A percentile compares a stretch with the other conserved stretches of the same genome.
Conservation (phyloP, 768 basidiomycete species). For the Mycena galericulata region DNA sequence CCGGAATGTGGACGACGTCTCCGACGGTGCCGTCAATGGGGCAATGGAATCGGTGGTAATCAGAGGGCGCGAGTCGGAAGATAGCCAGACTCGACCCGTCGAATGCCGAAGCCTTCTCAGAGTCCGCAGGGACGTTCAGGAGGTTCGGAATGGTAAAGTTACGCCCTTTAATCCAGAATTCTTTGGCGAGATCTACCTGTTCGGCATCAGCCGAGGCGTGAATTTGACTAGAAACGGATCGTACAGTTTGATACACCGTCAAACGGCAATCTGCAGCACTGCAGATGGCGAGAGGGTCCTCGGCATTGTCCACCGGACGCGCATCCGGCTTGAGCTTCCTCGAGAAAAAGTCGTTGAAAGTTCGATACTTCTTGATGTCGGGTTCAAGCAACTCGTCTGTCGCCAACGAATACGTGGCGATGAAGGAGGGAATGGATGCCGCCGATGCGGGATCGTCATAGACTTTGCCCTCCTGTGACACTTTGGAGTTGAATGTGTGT, state of each 20-base stretch:
- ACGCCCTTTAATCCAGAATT: constrained; percentile 83
- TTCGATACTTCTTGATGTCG: constrained; percentile 70
- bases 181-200: constrained; percentile 66
- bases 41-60: constrained; percentile 86
- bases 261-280: constrained; percentile 81
- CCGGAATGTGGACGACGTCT: constrained; percentile 58
- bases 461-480: constrained; percentile 62
- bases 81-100: constrained; percentile 67
- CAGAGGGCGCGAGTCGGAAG: constrained; percentile 82
- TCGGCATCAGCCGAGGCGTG: no score
- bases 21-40: constrained; percentile 70
- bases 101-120: constrained; percentile 57
- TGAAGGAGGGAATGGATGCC: constrained; percentile 66
- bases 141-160: constrained; percentile 76
- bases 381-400: constrained; percentile 71
- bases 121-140: constrained; percentile 57
- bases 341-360: constrained; percentile 86
- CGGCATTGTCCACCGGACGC: constrained; percentile 68
- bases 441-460: constrained; percentile 67
- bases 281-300: constrained; percentile 65
- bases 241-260: constrained; percentile 73
- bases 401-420: constrained; percentile 65
- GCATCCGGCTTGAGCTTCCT: constrained; percentile 68
- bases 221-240: no score
- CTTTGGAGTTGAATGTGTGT: constrained; percentile 1